A percentile compares a stretch with the other conserved stretches of the same genome.
Conservation (phyloP, 2,329 filamentous ascomycete genomes). For the Aspergillus sp. region DNA sequence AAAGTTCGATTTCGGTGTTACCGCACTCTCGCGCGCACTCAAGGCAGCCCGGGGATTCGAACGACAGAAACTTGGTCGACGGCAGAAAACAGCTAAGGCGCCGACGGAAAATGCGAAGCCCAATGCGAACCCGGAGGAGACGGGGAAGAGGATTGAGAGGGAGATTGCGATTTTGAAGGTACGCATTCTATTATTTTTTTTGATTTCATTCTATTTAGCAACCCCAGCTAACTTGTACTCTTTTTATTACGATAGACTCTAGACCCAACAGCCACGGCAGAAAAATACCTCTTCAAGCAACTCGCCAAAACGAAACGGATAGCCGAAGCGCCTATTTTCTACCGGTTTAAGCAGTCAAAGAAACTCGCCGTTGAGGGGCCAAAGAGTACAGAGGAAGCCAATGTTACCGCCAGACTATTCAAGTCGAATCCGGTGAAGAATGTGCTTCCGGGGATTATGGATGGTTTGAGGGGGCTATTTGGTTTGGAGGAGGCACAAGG, state of each 20-base stretch:
- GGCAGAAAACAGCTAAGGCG: constrained; percentile 55
- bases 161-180: constrained; percentile 61
- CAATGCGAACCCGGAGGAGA: constrained; percentile 35
- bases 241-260: constrained; percentile 42
- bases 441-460: constrained; percentile 50
- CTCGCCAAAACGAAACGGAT: constrained; percentile 59
- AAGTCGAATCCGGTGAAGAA: constrained; percentile 61
- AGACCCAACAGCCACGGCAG: constrained; percentile 50
- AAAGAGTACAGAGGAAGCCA: constrained; percentile 50
- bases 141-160: constrained; percentile 48
- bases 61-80: constrained; percentile 61
- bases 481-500: constrained; percentile 31
- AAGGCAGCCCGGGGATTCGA: constrained; percentile 62
- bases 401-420: constrained; percentile 60
- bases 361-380: constrained; percentile 38
- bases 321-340: constrained; percentile 51
- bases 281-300: constrained; percentile 58
- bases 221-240: not conserved
- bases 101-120: not conserved
- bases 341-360: constrained; percentile 39
- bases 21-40: constrained; percentile 52
- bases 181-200: constrained; percentile 10
- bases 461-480: constrained; percentile 40
- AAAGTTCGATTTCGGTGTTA: constrained; percentile 52
- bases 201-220: not conserved